These are phyloP conservation scores for Oehlia diaphana DNA, from an alignment of 192 early-diverging fungal species.

Conservation along the genomic window DNA sequence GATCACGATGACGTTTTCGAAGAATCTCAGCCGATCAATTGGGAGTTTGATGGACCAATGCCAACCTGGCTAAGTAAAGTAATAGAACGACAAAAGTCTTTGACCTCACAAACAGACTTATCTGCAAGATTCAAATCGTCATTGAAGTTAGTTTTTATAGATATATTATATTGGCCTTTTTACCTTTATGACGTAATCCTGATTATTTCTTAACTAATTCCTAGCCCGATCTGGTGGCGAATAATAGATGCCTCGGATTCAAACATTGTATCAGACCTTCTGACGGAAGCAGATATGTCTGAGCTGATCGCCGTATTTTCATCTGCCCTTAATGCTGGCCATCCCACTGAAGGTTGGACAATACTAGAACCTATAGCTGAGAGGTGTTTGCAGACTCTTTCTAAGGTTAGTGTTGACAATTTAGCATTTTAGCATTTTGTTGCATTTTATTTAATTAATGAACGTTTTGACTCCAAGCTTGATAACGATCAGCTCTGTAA, in stretches of 20 bases:
- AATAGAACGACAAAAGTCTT: slow-evolving; percentile 17
- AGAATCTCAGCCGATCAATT: background rate
- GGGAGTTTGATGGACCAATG: slow-evolving; percentile 17
- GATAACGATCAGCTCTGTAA: slow-evolving; percentile 19
- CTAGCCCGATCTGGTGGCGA: slow-evolving; percentile 20
- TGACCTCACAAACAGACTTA: slow-evolving; percentile 13
- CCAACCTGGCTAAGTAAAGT: slow-evolving; percentile 18
- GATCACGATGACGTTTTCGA: background rate
- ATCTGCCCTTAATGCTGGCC: slow-evolving; percentile 4
- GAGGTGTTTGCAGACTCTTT: slow-evolving; percentile 26
- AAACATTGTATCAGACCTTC: background rate
- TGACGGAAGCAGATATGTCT: slow-evolving; percentile 14
- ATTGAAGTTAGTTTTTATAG: background rate
- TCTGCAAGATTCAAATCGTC: slow-evolving; percentile 12
- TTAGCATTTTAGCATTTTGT: background rate
- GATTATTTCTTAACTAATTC: slow-evolving; percentile 10
- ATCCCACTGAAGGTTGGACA: slow-evolving; percentile 4
- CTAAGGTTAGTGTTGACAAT: slow-evolving; percentile 13
- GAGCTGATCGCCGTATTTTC: slow-evolving; percentile 25
- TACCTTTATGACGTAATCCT: slow-evolving; percentile 5
- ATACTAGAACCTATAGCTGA: slow-evolving; percentile 16
- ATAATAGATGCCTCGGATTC: slow-evolving; percentile 28
- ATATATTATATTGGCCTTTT: slow-evolving; percentile 3
- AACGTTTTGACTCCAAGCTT: slow-evolving; percentile 9
- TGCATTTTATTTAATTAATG: slow-evolving; percentile 9